Evolutionary conservation across 371 early-diverging fungal species (phyloP).

Genomic region (Rhizopus stolonifer): DNA sequence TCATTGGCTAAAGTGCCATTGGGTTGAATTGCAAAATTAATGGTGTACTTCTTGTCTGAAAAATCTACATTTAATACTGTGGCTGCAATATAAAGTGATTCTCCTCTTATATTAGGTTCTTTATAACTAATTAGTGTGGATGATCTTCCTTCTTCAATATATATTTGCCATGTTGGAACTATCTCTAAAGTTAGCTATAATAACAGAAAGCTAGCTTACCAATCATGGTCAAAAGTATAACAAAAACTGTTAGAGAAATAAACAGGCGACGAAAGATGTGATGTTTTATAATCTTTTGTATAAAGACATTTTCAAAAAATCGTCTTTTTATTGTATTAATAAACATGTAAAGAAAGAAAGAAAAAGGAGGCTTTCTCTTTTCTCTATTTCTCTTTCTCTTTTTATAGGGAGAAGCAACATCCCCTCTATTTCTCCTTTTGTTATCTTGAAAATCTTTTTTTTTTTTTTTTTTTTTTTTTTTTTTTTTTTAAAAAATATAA

Average conservation of each 20-base stretch:
- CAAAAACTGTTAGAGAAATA: conserved; percentile 7
- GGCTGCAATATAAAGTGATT: conserved; percentile 27
- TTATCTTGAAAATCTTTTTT: too few relatives aligned
- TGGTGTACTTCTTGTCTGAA: conserved; percentile 26
- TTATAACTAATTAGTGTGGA: conserved; percentile 26
- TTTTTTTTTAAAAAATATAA: too few relatives aligned
- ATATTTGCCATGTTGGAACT: conserved; percentile 42
- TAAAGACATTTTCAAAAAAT: neutral
- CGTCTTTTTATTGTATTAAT: neutral
- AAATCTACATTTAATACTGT: conserved; percentile 34
- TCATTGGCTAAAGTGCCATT: conserved; percentile 32
- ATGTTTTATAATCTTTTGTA: neutral
- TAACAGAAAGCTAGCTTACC: conserved; percentile 3
- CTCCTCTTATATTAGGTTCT: conserved; percentile 29
- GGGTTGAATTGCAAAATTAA: conserved; percentile 31
- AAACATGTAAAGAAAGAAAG: neutral
- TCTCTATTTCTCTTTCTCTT: too few relatives aligned
- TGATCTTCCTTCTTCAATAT: conserved; percentile 30
- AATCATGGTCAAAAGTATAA: conserved; percentile 9
- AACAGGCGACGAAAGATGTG: conserved; percentile 6
- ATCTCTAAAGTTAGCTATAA: too few relatives aligned
- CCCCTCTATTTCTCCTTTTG: too few relatives aligned
- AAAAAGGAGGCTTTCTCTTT: neutral
- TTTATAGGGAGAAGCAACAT: too few relatives aligned
- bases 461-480: too few relatives aligned